Evolutionary conservation across 2,329 filamentous ascomycete genomes (phyloP), one percentile per base, ranked within the genome.

Genomic region (Fusarium mangiferae): DNA sequence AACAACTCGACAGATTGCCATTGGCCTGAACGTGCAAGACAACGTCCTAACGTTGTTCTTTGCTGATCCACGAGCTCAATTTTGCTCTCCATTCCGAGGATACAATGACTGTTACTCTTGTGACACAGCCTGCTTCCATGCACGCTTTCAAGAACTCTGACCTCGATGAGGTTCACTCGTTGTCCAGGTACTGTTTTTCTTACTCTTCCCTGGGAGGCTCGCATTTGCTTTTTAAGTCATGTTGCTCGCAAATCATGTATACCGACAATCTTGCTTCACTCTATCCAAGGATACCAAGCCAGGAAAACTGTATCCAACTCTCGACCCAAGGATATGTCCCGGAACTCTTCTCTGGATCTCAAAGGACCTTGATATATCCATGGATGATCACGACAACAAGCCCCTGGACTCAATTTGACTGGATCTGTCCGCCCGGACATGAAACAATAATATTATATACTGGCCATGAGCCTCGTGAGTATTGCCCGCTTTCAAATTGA

Each of bases 181-280:
- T 89, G 80, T 85, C 87, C 85, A 90, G 89, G 89, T 90, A 90
- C 84, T 89, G 86, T 86, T 86, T 84, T 81, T 82, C 85, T 84
- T 81, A 76, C 78, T 81, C 80, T 82, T 81, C 80, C 84, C 82
- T 82, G 85, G 84, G 82, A 82, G 78, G 73, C 79, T 79, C 81
- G 80, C 80, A 77, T 84, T 78, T 82, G 77, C 62, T 82, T 79
- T 82, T 66, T 38, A 9, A 42, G 48, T 77, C 69, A 73, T 80
- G 77, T 81, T 69, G 66, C 62, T 67, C 74, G 62, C 74, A 74
- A 74, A 62, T 78, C 75, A 70, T 83, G 81, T 83, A 76, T 11
- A 44, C 13, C 51, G 59, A 70, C 56, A 36, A 58, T 69, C 76
- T 79, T 76, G 64, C 71, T 76, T 77, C 73, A 72, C 64, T 74